Conservation (phyloP, 164 flowering plant genomes). For the Paratinospora sagittata region DNA sequence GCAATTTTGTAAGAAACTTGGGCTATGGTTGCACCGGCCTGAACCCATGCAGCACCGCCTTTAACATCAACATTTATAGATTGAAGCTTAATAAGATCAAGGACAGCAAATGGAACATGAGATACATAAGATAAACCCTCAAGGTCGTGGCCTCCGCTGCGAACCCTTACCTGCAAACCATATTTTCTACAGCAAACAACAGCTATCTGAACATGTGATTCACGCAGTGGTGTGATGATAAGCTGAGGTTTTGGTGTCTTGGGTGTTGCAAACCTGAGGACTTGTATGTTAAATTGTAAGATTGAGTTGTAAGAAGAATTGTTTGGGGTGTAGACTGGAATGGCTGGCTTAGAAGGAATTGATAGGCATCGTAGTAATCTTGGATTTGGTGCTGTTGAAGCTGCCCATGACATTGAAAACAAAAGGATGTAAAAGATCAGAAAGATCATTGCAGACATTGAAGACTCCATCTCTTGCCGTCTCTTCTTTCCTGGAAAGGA, state of each 20-base stretch:
- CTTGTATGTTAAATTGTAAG: background rate
- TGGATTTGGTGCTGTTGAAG: slow-evolving; percentile 1
- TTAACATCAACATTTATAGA: no score
- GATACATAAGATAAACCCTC: slow-evolving; percentile 7
- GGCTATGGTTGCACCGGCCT: no score
- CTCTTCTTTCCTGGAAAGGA: background rate
- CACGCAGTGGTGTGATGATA: slow-evolving; percentile 3
- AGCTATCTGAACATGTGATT: slow-evolving; percentile 5
- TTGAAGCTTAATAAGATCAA: slow-evolving; percentile 5
- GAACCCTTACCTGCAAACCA: slow-evolving; percentile 2
- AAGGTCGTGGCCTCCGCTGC: slow-evolving; percentile 11
- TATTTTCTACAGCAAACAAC: slow-evolving; percentile 5
- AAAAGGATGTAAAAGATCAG: background rate
- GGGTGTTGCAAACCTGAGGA: background rate
- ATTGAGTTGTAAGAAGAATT: background rate
- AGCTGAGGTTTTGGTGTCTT: background rate
- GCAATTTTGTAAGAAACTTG: no score
- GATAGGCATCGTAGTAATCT: slow-evolving; percentile 4
- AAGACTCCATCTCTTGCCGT: background rate
- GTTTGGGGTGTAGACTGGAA: slow-evolving; percentile 7
- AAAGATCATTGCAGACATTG: background rate
- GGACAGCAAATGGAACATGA: slow-evolving; percentile 4
- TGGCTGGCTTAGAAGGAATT: background rate
- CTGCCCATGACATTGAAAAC: background rate
- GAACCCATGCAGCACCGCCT: no score